Percentiles rank a stretch among this genome's conserved stretches.
These are phyloP conservation scores for Medakamo hakoo DNA, from an alignment of 139 green algal genomes.

Conservation along the genomic window DNA sequence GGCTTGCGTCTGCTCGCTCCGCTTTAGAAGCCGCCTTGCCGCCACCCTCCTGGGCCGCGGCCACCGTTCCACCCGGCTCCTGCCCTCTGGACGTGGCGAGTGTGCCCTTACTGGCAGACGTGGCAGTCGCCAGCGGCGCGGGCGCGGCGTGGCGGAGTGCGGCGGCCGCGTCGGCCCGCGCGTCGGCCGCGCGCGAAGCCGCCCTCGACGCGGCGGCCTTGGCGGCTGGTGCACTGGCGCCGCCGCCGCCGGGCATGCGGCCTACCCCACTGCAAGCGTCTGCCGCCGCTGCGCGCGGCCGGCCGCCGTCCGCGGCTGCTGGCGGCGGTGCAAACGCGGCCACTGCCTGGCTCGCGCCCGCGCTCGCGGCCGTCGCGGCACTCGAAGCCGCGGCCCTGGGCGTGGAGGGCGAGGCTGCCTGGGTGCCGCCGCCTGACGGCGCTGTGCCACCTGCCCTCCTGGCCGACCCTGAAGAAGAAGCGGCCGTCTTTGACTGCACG, in stretches of 20 bases:
- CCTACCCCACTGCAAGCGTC: neutral
- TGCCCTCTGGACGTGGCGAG: too few relatives aligned
- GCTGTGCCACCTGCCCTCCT: neutral
- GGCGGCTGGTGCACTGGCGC: too few relatives aligned
- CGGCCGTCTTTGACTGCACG: neutral
- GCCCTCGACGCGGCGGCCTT: neutral
- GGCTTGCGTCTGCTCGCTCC: too few relatives aligned
- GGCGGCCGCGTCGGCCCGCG: neutral
- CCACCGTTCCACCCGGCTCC: too few relatives aligned
- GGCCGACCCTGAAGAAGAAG: neutral
- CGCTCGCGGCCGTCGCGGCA: constrained; percentile 18
- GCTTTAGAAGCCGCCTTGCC: too few relatives aligned
- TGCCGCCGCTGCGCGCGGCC: neutral
- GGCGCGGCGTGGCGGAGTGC: too few relatives aligned
- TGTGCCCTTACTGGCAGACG: too few relatives aligned
- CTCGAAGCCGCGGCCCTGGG: constrained; percentile 21
- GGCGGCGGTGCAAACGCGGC: constrained; percentile 28
- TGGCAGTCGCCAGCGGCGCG: too few relatives aligned
- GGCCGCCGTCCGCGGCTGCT: neutral
- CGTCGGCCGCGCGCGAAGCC: too few relatives aligned
- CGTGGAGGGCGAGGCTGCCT: neutral
- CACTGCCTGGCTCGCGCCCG: constrained; percentile 33
- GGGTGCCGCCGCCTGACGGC: neutral
- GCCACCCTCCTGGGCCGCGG: too few relatives aligned
- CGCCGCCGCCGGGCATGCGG: too few relatives aligned